phyloP scores from a whole-genome alignment of 192 early-diverging fungal species.

The Coemansia sp. region DNA sequence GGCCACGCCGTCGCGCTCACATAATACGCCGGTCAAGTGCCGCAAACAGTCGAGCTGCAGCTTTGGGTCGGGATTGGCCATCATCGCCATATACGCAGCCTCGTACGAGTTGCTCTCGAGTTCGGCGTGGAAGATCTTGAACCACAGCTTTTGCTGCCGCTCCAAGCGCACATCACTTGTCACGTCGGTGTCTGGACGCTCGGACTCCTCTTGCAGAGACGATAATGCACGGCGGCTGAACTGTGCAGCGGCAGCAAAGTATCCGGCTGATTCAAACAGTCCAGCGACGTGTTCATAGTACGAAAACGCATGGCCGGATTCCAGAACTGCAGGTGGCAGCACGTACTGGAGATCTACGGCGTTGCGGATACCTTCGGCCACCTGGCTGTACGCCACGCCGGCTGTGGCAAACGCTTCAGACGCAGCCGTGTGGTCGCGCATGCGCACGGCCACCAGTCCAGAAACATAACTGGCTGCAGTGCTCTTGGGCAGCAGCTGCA shows the following conservation, averaged over 20 bases:
- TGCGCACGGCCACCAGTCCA: slow-evolving; percentile 38
- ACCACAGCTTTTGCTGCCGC: slow-evolving; percentile 35
- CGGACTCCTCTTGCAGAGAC: slow-evolving; percentile 22
- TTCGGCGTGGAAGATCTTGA: slow-evolving; percentile 52
- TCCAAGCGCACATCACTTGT: slow-evolving; percentile 7
- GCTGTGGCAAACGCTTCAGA: slow-evolving; percentile 38
- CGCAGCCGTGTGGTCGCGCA: slow-evolving; percentile 32
- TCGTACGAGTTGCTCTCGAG: slow-evolving; percentile 42
- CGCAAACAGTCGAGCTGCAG: slow-evolving; percentile 51
- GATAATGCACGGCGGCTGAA: slow-evolving; percentile 40
- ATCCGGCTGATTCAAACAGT: slow-evolving; percentile 28
- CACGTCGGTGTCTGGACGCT: slow-evolving; percentile 8
- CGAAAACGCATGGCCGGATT: slow-evolving; percentile 16
- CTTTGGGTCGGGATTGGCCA: slow-evolving; percentile 39
- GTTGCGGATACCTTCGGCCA: slow-evolving; percentile 15
- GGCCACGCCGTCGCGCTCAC: slow-evolving; percentile 42
- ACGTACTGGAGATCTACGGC: slow-evolving; percentile 33
- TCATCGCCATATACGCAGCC: slow-evolving; percentile 51
- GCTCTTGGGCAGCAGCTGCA: slow-evolving; percentile 37
- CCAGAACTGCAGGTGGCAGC: slow-evolving; percentile 21
- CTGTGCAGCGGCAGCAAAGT: slow-evolving; percentile 10
- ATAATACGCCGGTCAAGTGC: slow-evolving; percentile 47
- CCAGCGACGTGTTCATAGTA: slow-evolving; percentile 49
- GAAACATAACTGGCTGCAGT: slow-evolving; percentile 34
- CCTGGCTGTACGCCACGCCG: slow-evolving; percentile 26